Base-by-base conservation (phyloP, 495 filamentous ascomycete genomes). In the Podospora pseudopauciseta region DNA sequence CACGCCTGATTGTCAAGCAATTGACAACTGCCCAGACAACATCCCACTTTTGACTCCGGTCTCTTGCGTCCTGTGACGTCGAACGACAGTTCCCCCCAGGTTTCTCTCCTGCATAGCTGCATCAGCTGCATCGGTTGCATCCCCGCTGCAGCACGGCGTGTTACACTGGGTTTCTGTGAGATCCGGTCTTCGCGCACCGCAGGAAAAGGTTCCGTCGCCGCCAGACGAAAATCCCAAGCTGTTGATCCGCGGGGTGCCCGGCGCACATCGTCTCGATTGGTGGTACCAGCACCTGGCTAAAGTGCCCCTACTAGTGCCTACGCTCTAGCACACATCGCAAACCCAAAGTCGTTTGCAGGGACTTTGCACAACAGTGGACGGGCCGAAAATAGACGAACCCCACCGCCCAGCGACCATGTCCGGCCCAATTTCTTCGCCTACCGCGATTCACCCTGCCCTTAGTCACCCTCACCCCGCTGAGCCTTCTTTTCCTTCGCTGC, bases 361-460 rank as follows among this genome's bases (percentile, higher is more conserved):
- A 53, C 30, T 23, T 23, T 61, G 61, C 19, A 63, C 61, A 28
- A n/a, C 32, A 20, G 28, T 56, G 32, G 63, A 56, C 66, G 70
- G 60, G 54, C 64, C 69, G 64, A 73, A 70, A 72, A 72, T 71
- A 75, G 67, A 34, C 62, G 61, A 63, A 71, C 66, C 67, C 71
- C 71, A 60, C 66, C 44, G 27, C 67, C 55, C 72, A 66, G 44
- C 65, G 34, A 71, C 61, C 75, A 76, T 77, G 73, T 68, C 75
- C 63, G 77, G 74, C 59, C 72, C 76, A 74, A 74, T 76, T 65
- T 75, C 75, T 34, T 78, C 79, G 55, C 74, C 76, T 66, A 76
- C 79, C 44, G 74, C 77, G 53, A 72, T 81, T 72, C 79, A 80
- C 74, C 79, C 80, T 67, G 77, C 65, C 61, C 75, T 81, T 56